Base-by-base conservation (phyloP, 2,329 filamentous ascomycete genomes). In the Acarospora socialis region DNA sequence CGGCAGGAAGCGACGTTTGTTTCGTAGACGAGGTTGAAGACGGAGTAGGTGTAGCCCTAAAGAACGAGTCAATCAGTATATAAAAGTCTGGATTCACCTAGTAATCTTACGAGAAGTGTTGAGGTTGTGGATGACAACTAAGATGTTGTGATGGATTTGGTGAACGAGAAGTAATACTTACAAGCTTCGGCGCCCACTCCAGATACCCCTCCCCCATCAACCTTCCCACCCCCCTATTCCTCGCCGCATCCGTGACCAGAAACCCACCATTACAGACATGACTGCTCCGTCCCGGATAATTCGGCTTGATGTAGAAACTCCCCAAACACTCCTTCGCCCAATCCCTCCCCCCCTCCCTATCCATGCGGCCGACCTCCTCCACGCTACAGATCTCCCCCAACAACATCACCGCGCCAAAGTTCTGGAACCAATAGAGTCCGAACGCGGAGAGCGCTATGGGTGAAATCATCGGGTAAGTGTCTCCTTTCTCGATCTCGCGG, bases 11-110 rank as follows among this genome's bases (percentile, higher is more conserved):
- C 84, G 15, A 90, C 78, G 55, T 92, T 92, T 42, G 81, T 92
- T 63, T 92, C 84, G 60, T 92, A 92, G 5, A 92, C 84, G 30
- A 92, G 70, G 55, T 92, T 92, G 66, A 93, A 93, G 40, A 93
- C 81, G 23, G 81, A 86, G 61, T 92, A 92, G 1, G 78, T 80
- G 59, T 92, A 93, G 28, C 83, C 82, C 68, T 73, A 33, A 5
- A 14, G 25, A 28, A 19, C 12, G 28, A 23, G 7, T 21, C 9
- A 23, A 30, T 21, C 25, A 28, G 13, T 28, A 28, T 7, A 28
- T 10, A 14, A 28, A 28, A 28, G 13, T 14, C 13, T 7, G 13
- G 7, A 14, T n/a, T n/a, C n/a, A n/a, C n/a, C n/a, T n/a, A n/a
- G n/a, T n/a, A n/a, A n/a, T n/a, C n/a, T n/a, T n/a, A n/a, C n/a